Base-by-base conservation (phyloP, 2,329 filamentous ascomycete species). In the Exserohilum turcica region DNA sequence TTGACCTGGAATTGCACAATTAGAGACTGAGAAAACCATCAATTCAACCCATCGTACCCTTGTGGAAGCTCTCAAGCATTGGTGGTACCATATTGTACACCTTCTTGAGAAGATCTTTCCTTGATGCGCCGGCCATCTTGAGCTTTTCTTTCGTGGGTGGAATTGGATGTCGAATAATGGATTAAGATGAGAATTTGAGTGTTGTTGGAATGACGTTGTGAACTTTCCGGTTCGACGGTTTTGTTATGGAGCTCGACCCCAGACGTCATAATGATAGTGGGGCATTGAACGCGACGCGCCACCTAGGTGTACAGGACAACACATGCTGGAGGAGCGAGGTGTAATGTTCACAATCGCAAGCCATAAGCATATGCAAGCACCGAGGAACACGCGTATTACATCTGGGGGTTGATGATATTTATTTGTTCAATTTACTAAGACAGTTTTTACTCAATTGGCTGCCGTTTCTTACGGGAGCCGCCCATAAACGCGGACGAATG, bases 51-150 rank as follows among this genome's bases (percentile, higher is more conserved):
- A 27, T 19, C 51, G 39, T 71, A 91, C 93, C 94, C 82, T 99
- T 99, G 78, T 97, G 94, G 73, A 97, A 97, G 71, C 85, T 90
- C 72, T 94, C 90, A 48, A 97, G 84, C 91, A 99, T 91, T 9
- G 94, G 94, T 60, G 94, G 94, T 54, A 99, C 85, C 80, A 99
- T 89, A 73, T 88, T 91, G 81, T 88, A 89, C 70, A 92, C 91
- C 76, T 90, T 93, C 63, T 80, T 78, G 52, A 99, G 80, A 47
- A 96, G 79, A 64, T 89, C 86, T 75, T 86, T 90, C 18, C 92
- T 91, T 21, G 86, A 79, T 59, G 84, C 77, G 57, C 88, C 64
- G 16, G 77, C 74, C 77, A 79, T 79, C 43, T 44, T 68, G 53
- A 46, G 27, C n/a, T 15, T 15, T 21, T 45, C n/a, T 33, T 46